Evolutionary conservation across 2,329 filamentous ascomycete genomes (phyloP), one percentile per base, ranked within the genome.

Genomic region (Fusarium compactum): DNA sequence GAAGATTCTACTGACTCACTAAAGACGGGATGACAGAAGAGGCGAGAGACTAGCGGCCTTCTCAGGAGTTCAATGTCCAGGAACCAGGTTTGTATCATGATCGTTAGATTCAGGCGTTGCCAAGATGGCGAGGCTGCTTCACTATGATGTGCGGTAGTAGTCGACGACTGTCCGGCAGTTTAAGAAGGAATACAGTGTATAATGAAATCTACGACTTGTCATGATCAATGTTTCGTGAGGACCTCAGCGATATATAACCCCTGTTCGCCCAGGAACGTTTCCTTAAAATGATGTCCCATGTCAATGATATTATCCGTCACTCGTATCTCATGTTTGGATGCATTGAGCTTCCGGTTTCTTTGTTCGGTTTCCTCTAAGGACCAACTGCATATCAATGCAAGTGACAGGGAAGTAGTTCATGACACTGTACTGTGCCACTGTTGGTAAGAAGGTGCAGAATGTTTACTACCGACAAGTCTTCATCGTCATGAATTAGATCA

Each of bases 401-500:
- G 64, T 40, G 34, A 62, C 47, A 51, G 41, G 46, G 43, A 45
- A 55, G 38, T 44, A 48, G 64, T 65, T 63, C 51, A 22, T 58
- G 60, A 51, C 48, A 53, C 58, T 58, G 60, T 46, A 53, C 58
- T 58, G 60, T 58, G 40, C 44, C 60, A 14, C 22, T 51, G 20
- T 34, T 43, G 38, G 38, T 47, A 51, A 47, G 53, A 46, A 47
- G 47, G 30, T 30, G 12, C n/a, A 34, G 29, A 18, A 16, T 46
- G 8, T 22, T 25, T 50, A 43, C 29, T 24, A 27, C 38, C 34
- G 56, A 65, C 60, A 52, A 47, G 27, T 52, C 41, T 52, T 32
- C 38, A 41, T 47, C 44, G 48, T 58, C 58, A 70, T 70, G 62
- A 70, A 45, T 55, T 45, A 51, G 41, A 62, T 64, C 32, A 58